Percentiles rank a stretch among this genome's conserved stretches.
Conservation (phyloP, 2,329 filamentous ascomycete genomes). For the Penicillium sumatraense region DNA sequence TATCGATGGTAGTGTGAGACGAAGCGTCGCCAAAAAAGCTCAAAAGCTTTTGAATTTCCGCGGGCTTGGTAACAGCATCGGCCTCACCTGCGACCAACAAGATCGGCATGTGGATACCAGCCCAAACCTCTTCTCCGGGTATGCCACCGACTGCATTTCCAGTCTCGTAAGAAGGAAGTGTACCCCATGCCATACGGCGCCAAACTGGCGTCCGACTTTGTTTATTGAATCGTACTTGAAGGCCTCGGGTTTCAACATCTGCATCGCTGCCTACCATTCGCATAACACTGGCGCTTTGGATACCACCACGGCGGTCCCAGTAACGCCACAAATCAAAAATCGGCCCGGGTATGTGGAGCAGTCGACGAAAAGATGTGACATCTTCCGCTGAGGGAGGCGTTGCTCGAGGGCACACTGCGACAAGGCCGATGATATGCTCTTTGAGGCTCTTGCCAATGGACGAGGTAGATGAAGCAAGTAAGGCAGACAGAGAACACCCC, state of each 20-base stretch:
- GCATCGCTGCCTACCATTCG: slow-evolving; percentile 65
- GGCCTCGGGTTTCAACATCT: slow-evolving; percentile 45
- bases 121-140: slow-evolving; percentile 73
- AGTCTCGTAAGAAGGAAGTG: slow-evolving; percentile 64
- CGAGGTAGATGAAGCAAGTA: slow-evolving; percentile 67
- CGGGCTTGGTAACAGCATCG: slow-evolving; percentile 75
- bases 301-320: slow-evolving; percentile 80
- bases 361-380: slow-evolving; percentile 55
- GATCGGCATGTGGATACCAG: slow-evolving; percentile 71
- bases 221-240: slow-evolving; percentile 63
- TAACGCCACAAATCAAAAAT: slow-evolving; percentile 77
- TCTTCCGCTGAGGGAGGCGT: slow-evolving; percentile 63
- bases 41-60: slow-evolving; percentile 71
- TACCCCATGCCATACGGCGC: slow-evolving; percentile 77
- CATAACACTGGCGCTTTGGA: slow-evolving; percentile 75
- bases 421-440: slow-evolving; percentile 71
- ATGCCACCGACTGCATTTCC: slow-evolving; percentile 64
- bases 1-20: slow-evolving; percentile 31
- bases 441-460: slow-evolving; percentile 59
- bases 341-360: slow-evolving; percentile 68
- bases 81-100: slow-evolving; percentile 78
- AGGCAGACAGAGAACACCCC: slow-evolving; percentile 77
- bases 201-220: slow-evolving; percentile 84
- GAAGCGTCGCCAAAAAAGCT: slow-evolving; percentile 39
- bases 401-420: slow-evolving; percentile 80